Evolutionary conservation across 305 asterid species (phyloP), one percentile per base, ranked within the genome.

Genomic region (Petunia hybrid): DNA sequence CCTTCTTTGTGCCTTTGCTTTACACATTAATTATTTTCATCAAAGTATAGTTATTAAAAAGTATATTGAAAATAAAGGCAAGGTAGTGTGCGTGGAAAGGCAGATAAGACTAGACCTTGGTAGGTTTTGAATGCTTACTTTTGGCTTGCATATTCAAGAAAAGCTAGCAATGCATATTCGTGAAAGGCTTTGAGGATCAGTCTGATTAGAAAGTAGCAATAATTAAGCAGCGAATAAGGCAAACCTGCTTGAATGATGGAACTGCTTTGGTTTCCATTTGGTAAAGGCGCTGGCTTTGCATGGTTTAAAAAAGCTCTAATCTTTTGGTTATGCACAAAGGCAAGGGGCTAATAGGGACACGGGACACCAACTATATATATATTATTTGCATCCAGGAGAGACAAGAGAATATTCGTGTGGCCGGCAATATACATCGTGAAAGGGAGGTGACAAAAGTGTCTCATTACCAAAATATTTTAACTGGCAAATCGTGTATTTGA

Each of bases 1-100:
- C 31, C 4, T 3, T 7, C 56, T 79, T 69, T 84, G 76, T 70
- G 8, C 65, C 76, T 42, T 40, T 81, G 61, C 84, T 88, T 86
- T 87, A 42, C 16, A 51, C 80, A 68, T 14, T 80, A 22, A 22
- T 77, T 12, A 42, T 53, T 77, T 22, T 55, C 59, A 46, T 10
- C 67, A 35, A 41, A 66, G 40, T 22, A 0, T 22, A 22, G 31
- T 22, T 22, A 22, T 22, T 22, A 22, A 22, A 22, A 22, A 0
- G 31, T 22, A 22, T 22, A 22, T 22, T 0, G 31, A 22, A 22
- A 22, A 22, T 22, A 22, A 22, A 4, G 60, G n/a, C 60, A 48
- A 22, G 56, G 13, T 48, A 13, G 56, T 48, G 56, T 9, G 56
- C 1, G 56, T 48, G 4, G 56, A 48, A 48, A 48, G 56, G 14